phyloP scores from a whole-genome alignment of 208 protist genomes.

The Entamoeba invadens region DNA sequence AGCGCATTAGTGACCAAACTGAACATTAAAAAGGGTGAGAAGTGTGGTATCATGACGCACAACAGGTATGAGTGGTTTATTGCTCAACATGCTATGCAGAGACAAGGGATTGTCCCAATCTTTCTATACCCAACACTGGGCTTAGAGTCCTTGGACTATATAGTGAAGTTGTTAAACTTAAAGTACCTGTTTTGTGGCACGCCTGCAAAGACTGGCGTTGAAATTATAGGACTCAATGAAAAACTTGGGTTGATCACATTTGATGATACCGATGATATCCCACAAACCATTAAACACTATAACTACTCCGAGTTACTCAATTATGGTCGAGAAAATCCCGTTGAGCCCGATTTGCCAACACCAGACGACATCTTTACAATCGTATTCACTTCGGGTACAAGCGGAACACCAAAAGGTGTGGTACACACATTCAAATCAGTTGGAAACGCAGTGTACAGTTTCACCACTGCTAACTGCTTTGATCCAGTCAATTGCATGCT shows the following conservation, averaged over 20 bases:
- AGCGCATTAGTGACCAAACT: background rate
- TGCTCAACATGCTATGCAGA: background rate
- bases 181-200: background rate
- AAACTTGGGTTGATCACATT: background rate
- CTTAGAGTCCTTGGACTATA: background rate
- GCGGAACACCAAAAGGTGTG: slow-evolving; percentile 21
- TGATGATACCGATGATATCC: background rate
- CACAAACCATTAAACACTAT: background rate
- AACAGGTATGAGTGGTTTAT: background rate
- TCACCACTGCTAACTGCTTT: background rate
- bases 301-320: background rate
- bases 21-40: background rate
- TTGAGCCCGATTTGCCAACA: background rate
- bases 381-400: slow-evolving; percentile 27
- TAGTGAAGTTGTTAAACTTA: background rate
- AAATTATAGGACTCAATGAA: background rate
- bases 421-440: slow-evolving; percentile 14
- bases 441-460: background rate
- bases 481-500: background rate
- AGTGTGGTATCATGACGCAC: background rate
- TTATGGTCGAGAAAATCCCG: background rate
- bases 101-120: background rate
- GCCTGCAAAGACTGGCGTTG: background rate
- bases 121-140: background rate
- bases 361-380: slow-evolving; percentile 7